Conservation (phyloP, 2,329 filamentous ascomycete species). For the Phialophora tarda region DNA sequence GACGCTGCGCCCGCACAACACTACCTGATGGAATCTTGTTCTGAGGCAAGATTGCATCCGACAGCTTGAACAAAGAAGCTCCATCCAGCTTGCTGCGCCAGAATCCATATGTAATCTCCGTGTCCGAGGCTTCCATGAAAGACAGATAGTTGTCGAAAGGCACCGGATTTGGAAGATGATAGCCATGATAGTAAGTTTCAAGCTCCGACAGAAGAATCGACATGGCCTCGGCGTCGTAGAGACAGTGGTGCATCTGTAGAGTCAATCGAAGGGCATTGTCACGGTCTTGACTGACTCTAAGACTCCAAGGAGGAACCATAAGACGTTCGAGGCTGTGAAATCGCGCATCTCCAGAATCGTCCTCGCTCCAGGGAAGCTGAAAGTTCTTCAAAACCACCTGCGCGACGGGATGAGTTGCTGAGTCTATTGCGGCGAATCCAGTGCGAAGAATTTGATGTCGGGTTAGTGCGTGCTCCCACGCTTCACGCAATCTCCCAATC, state of each 20-base stretch:
- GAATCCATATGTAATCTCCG: conserved; percentile 62
- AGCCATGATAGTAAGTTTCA: conserved; percentile 61
- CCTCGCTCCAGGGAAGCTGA: conserved; percentile 50
- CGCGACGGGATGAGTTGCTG: conserved; percentile 66
- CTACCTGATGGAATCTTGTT: not conserved
- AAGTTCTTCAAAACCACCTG: conserved; percentile 70
- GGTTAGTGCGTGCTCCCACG: conserved; percentile 67
- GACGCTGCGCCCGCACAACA: conserved; percentile 3
- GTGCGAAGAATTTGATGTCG: conserved; percentile 81
- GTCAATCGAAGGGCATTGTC: conserved; percentile 42
- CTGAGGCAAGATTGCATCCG: conserved; percentile 17
- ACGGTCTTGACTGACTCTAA: conserved; percentile 12
- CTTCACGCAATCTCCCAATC: conserved; percentile 56
- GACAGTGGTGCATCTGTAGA: conserved; percentile 74
- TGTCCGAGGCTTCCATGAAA: conserved; percentile 59
- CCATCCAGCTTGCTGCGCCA: conserved; percentile 64
- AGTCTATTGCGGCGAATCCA: conserved; percentile 70
- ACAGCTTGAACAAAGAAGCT: conserved; percentile 23
- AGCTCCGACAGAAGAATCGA: conserved; percentile 72
- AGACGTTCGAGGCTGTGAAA: conserved; percentile 12
- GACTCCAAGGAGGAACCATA: conserved; percentile 34
- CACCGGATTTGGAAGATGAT: conserved; percentile 56
- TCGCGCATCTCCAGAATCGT: not conserved
- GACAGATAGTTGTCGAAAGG: conserved; percentile 69
- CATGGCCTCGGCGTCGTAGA: conserved; percentile 86